Base-by-base conservation (phyloP, 2,329 filamentous ascomycete genomes). In the Epichloe sp. region DNA sequence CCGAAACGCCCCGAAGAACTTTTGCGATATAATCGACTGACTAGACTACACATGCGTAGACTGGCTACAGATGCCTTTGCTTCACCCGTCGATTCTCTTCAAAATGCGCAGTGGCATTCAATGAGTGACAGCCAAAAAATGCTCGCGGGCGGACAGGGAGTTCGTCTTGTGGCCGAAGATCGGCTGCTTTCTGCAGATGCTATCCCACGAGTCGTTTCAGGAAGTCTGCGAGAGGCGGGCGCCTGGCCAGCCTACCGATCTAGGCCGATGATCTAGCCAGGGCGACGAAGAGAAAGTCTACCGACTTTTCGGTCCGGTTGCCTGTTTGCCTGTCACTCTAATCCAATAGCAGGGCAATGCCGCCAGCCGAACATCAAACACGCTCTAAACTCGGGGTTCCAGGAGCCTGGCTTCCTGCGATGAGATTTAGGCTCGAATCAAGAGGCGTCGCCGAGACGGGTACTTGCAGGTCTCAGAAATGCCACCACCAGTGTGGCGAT, bases 391-490 rank as follows among this genome's bases (percentile, higher is more conserved):
- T 21, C 43, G 19, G 26, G 34, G 21, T 42, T 37, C 10, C 37
- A 37, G 52, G 40, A 21, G 38, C 41, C 19, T 17, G 8, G 41
- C 23, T 35, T 51, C 44, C 50, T 53, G 46, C 44, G 51, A n/a
- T 44, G 44, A 38, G 34, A 12, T 42, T 23, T 49, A 21, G 44
- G 17, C 43, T 48, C 43, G 52, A 44, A 53, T 53, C 50, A 35
- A 51, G 36, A 55, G 56, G 51, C 52, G 51, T 50, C 56, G 44
- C 47, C 54, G 47, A 54, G 37, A 52, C 56, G 55, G 56, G 51
- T 56, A 53, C 47, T 51, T 56, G 55, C 56, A 57, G 53, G 46
- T 40, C 42, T 52, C 49, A 43, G 49, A 53, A 51, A 51, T 52
- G 54, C 49, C 44, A 53, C 44, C 48, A 40, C 34, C 40, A 44